phyloP scores from a whole-genome alignment of 1,284 basidiomycete genomes.

The Boletus smithii region DNA sequence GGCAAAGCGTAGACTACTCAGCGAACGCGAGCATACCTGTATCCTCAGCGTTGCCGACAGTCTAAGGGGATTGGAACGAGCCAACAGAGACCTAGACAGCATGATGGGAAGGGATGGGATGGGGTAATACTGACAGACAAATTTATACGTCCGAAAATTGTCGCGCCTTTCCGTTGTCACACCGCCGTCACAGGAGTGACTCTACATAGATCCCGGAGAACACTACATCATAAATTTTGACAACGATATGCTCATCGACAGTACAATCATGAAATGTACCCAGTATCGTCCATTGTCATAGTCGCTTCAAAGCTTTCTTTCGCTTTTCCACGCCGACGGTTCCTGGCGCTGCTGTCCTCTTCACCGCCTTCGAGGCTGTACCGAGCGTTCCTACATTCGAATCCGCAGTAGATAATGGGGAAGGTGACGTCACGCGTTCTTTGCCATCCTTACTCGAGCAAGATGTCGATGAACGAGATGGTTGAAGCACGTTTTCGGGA shows the following conservation, averaged over 20 bases:
- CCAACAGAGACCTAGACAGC: constrained; percentile 24
- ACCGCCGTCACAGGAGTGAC: constrained; percentile 18
- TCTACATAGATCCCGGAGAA: too few species aligned
- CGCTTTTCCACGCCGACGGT: constrained; percentile 66
- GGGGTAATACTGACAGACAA: too few species aligned
- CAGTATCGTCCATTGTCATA: constrained; percentile 39
- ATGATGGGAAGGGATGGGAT: constrained; percentile 12
- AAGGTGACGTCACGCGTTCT: constrained; percentile 58
- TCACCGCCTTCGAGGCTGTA: constrained; percentile 57
- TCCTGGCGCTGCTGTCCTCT: constrained; percentile 56
- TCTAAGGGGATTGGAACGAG: constrained; percentile 13
- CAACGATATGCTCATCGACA: too few species aligned
- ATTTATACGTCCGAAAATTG: constrained; percentile 18
- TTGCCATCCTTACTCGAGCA: constrained; percentile 47
- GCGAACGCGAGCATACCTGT: constrained; percentile 14
- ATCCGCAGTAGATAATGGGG: constrained; percentile 64
- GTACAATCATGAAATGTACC: constrained; percentile 12
- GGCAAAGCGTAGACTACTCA: constrained; percentile 7
- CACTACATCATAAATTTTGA: too few species aligned
- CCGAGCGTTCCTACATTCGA: constrained; percentile 50
- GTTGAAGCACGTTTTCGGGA: constrained; percentile 38
- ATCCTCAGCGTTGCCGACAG: constrained; percentile 9
- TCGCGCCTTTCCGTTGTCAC: constrained; percentile 22
- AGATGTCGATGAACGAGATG: constrained; percentile 36
- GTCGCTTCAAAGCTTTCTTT: constrained; percentile 79